A percentile compares a stretch with the other conserved stretches of the same genome.
Evolutionary conservation across 345 rosid genomes (phyloP).

Genomic region (Luvunga scandens): DNA sequence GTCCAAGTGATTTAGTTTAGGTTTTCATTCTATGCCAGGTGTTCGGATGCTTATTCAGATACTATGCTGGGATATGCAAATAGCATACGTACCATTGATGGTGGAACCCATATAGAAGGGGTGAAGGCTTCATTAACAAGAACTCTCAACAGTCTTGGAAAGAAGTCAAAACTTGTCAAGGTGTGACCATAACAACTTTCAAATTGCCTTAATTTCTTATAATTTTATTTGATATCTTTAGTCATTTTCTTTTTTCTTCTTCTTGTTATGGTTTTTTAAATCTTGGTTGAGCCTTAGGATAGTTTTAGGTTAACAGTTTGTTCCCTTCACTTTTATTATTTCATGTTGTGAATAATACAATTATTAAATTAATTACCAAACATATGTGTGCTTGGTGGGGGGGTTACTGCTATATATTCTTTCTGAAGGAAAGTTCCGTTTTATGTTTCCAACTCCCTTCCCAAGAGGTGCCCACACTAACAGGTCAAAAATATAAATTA

Average conservation of each 20-base stretch:
- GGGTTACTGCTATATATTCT: neutral
- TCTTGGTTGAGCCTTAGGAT: neutral
- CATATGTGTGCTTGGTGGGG: neutral
- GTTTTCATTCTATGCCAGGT: constrained; percentile 51
- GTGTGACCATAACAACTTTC: constrained; percentile 32
- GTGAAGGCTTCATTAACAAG: constrained; percentile 86
- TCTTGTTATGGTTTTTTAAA: neutral
- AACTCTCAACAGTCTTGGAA: constrained; percentile 80
- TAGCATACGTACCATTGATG: constrained; percentile 95
- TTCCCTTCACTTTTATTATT: neutral
- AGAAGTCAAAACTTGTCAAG: constrained; percentile 83
- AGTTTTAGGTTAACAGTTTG: neutral
- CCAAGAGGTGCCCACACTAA: neutral
- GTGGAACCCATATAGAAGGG: constrained; percentile 98
- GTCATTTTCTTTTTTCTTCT: neutral
- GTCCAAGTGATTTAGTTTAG: constrained; percentile 14
- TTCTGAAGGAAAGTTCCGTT: neutral
- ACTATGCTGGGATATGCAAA: constrained; percentile 94
- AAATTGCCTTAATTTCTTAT: neutral
- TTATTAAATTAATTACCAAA: neutral
- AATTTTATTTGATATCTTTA: neutral
- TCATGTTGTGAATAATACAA: neutral
- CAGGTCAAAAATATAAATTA: neutral
- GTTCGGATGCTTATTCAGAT: constrained; percentile 96
- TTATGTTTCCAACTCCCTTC: neutral